Evolutionary conservation across 129 eudicot species (phyloP), one percentile per base, ranked within the genome.

Genomic region (Lonicera japonica): DNA sequence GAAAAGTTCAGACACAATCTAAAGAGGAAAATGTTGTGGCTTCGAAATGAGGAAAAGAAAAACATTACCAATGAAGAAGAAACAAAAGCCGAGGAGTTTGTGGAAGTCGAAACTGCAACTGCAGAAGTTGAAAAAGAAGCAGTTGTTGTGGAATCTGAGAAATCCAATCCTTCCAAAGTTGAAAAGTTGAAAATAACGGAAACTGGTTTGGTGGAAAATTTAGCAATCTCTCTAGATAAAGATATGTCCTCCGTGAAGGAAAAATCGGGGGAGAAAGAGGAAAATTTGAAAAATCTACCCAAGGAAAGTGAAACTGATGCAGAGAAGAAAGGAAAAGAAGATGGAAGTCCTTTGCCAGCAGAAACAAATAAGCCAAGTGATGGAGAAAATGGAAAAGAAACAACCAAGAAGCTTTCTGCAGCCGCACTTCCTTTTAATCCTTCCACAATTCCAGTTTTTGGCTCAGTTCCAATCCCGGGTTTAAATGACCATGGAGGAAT

Each of bases 361-460:
- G 80, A 68, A 58, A 68, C 73, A 17, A 81, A 82, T 61, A 76
- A 65, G 61, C 76, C 50, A 29, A 60, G 61, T 43, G 79, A 65
- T 21, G 12, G 78, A 39, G 95, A 86, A 55, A 65, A 51, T 12
- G 94, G 80, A 21, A 91, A 73, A 77, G 97, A 84, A 67, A 69
- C 70, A 14, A 69, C 79, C 54, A 91, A 87, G 75, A 91, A 91
- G 72, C 90, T 91, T 51, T 91, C 98, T 12, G 98, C 98, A 11
- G 84, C 95, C 29, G 98, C 98, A 19, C 96, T 95, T 23, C 98
- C 98, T 25, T 91, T 64, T 62, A 91, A 78, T 66, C 98, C 98
- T 21, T 77, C 95, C 1, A 70, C 73, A 13, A 20, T 77, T 66
- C 97, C 94, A 15, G 79, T 90, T 46, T 86, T 80, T 8, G 90